Evolutionary conservation across 1,139 yeast genomes (phyloP).

Genomic region (Sugiyamaella pinicola): DNA sequence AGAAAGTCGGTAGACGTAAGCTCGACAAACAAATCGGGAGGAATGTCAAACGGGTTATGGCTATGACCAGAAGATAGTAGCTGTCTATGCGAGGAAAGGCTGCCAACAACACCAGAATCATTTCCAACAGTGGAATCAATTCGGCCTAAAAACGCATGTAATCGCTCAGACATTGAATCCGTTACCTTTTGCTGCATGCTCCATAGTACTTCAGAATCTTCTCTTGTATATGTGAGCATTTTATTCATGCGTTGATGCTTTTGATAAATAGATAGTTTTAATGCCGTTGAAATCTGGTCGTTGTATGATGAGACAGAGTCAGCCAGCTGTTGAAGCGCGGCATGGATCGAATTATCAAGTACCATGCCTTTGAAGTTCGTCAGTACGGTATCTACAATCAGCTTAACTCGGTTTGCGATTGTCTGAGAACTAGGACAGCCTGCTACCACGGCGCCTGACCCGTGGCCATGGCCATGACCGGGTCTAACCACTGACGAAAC

Average conservation of each 20-base stretch:
- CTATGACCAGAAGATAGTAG: no score
- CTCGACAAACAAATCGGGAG: constrained; percentile 43
- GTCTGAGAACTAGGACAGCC: constrained; percentile 15
- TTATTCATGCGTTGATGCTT: constrained; percentile 49
- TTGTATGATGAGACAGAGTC: constrained; percentile 51
- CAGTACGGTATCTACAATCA: constrained; percentile 50
- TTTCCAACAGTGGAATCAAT: constrained; percentile 27
- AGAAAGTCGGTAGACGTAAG: constrained; percentile 35
- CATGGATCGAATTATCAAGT: constrained; percentile 52
- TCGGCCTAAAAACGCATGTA: constrained; percentile 32
- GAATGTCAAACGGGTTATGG: constrained; percentile 24
- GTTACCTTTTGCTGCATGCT: constrained; percentile 33
- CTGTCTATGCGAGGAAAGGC: no score
- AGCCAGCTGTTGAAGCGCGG: constrained; percentile 48
- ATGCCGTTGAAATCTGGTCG: constrained; percentile 48
- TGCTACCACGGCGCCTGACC: constrained; percentile 1
- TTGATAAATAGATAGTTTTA: constrained; percentile 48
- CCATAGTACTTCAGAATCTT: constrained; percentile 34
- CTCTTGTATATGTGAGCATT: constrained; percentile 36
- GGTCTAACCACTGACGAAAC: constrained; percentile 37
- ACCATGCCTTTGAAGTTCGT: constrained; percentile 58
- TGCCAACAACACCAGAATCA: no score
- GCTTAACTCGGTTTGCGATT: constrained; percentile 34
- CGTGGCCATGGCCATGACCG: constrained; percentile 5
- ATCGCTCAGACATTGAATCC: constrained; percentile 33